Percentiles rank a stretch among this genome's conserved stretches.
These are phyloP conservation scores for Bonia amplexicaulis DNA, from an alignment of 176 grass and related monocot genomes.

Conservation along the genomic window DNA sequence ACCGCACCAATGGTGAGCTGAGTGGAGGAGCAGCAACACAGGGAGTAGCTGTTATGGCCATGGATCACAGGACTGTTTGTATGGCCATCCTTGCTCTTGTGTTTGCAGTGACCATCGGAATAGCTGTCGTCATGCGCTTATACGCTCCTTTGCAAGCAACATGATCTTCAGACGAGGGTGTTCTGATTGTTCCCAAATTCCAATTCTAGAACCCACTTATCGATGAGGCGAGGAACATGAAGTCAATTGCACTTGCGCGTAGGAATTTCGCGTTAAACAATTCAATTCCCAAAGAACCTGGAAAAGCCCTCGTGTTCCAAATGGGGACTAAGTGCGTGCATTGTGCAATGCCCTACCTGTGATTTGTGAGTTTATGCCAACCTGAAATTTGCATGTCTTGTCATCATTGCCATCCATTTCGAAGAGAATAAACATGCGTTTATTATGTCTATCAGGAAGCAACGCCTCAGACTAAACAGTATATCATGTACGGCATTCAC, in stretches of 20 bases:
- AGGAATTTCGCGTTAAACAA: too few species aligned
- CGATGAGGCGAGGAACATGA: neutral
- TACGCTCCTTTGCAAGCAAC: constrained; percentile 15
- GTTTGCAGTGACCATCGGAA: constrained; percentile 14
- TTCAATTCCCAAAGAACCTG: too few species aligned
- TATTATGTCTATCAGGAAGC: too few species aligned
- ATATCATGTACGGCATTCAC: too few species aligned
- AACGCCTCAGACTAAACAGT: too few species aligned
- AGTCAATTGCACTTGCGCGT: too few species aligned
- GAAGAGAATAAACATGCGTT: too few species aligned
- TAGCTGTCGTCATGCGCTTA: constrained; percentile 4
- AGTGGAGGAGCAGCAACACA: neutral
- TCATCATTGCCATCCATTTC: too few species aligned
- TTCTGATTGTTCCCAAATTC: neutral
- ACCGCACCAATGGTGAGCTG: neutral
- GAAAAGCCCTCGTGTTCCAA: too few species aligned
- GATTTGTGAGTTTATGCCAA: neutral
- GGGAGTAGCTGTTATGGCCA: neutral
- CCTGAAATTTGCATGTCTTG: too few species aligned
- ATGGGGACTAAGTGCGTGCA: too few species aligned
- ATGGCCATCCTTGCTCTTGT: constrained; percentile 34
- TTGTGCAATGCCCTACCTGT: too few species aligned
- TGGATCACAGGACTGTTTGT: constrained; percentile 2
- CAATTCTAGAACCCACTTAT: neutral
- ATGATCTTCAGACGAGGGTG: constrained; percentile 6